A percentile compares a stretch with the other conserved stretches of the same genome.
Conservation (phyloP, 306 rosid genomes). For the Rosa rugosa region DNA sequence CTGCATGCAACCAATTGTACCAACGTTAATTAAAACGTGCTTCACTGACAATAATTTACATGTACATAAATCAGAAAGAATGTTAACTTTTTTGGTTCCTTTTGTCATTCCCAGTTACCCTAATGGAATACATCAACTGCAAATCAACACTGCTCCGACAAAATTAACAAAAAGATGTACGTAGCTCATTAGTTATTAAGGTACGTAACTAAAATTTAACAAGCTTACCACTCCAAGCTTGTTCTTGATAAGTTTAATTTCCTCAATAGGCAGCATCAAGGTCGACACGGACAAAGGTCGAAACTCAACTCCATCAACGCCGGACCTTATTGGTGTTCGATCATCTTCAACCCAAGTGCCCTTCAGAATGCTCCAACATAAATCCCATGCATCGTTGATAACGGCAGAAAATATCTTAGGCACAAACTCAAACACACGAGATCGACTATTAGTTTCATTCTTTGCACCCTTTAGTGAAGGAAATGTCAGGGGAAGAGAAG, state of each 20-base stretch:
- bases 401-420: neutral
- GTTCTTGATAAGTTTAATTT: constrained; percentile 1
- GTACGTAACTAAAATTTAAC: neutral
- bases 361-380: neutral
- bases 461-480: neutral
- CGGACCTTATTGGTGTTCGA: constrained; percentile 9
- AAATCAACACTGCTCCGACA: neutral
- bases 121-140: neutral
- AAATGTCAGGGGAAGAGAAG: neutral
- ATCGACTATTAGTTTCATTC: neutral
- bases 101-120: neutral
- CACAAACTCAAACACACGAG: neutral
- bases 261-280: neutral
- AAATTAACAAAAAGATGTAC: too few relatives aligned
- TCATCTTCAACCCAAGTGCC: neutral
- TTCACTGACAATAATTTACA: neutral
- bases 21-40: too few relatives aligned
- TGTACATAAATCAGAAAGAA: neutral
- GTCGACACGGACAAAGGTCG: neutral
- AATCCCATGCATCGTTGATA: neutral
- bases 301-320: constrained; percentile 15
- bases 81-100: too few relatives aligned
- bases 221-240: constrained; percentile 5
- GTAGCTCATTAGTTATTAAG: too few relatives aligned
- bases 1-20: constrained; percentile 21